phyloP scores from a whole-genome alignment of 805 yeast genomes.

The Metschnikowia rubicola region DNA sequence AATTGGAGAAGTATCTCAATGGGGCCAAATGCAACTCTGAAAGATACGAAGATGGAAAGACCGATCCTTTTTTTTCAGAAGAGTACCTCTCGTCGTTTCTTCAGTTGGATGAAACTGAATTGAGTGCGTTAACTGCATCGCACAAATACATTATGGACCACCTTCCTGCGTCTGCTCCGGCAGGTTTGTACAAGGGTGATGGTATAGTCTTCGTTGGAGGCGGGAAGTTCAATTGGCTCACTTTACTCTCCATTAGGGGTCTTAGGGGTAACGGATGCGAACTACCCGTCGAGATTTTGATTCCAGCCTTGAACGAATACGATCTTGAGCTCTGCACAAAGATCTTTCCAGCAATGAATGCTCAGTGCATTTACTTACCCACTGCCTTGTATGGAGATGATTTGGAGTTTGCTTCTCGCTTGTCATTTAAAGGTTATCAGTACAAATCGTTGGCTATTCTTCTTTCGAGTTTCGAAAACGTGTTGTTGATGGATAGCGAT shows the following conservation, averaged over 20 bases:
- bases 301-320: conserved; percentile 67
- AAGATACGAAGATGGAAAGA: conserved; percentile 35
- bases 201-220: conserved; percentile 78
- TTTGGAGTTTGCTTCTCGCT: conserved; percentile 23
- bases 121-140: conserved; percentile 41
- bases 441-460: conserved; percentile 41
- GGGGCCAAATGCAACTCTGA: conserved; percentile 10
- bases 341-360: conserved; percentile 36
- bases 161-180: conserved; percentile 41
- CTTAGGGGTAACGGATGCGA: conserved; percentile 64
- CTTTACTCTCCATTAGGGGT: conserved; percentile 60
- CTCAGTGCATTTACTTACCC: conserved; percentile 38
- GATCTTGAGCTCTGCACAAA: conserved; percentile 56
- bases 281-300: conserved; percentile 77
- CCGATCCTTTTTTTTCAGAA: conserved; percentile 45
- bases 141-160: conserved; percentile 45
- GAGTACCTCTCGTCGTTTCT: conserved; percentile 49
- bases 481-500: conserved; percentile 72
- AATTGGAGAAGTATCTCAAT: conserved; percentile 42
- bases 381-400: conserved; percentile 23
- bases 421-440: conserved; percentile 42
- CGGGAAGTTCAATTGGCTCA: conserved; percentile 70
- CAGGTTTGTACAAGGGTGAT: conserved; percentile 38
- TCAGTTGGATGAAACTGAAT: conserved; percentile 41
- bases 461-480: conserved; percentile 58